A percentile compares a stretch with the other conserved stretches of the same genome.
Conservation (phyloP, 2,329 filamentous ascomycete species). For the Graphilbum sp. region DNA sequence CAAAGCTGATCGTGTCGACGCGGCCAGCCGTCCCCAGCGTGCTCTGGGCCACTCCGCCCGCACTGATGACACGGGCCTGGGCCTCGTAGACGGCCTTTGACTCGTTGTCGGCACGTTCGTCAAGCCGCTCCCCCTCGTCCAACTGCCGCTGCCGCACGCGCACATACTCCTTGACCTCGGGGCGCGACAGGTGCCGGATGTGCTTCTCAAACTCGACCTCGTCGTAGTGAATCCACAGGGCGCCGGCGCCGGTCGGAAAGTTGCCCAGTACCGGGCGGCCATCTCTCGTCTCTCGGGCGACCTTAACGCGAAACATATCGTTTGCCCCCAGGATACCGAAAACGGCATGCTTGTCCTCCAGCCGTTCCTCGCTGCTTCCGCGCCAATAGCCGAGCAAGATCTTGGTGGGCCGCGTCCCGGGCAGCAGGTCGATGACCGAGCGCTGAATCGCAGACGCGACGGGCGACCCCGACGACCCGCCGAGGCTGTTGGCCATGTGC, state of each 20-base stretch:
- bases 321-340: slow-evolving; percentile 46
- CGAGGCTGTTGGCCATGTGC: not conserved
- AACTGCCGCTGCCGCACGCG: slow-evolving; percentile 43
- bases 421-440: slow-evolving; percentile 23
- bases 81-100: slow-evolving; percentile 33
- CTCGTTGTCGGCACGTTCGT: slow-evolving; percentile 33
- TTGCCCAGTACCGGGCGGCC: slow-evolving; percentile 41
- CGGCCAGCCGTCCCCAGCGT: slow-evolving; percentile 9
- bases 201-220: slow-evolving; percentile 43
- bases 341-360: slow-evolving; percentile 41
- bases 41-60: slow-evolving; percentile 9
- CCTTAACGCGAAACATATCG: slow-evolving; percentile 49
- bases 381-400: slow-evolving; percentile 45
- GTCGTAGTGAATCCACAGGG: slow-evolving; percentile 46
- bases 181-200: slow-evolving; percentile 29
- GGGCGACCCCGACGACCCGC: slow-evolving; percentile 4
- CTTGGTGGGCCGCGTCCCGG: slow-evolving; percentile 36
- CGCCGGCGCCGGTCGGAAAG: slow-evolving; percentile 42
- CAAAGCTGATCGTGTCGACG: slow-evolving; percentile 9
- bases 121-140: slow-evolving; percentile 32
- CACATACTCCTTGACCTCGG: slow-evolving; percentile 47
- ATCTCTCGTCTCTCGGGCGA: slow-evolving; percentile 42
- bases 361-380: slow-evolving; percentile 29
- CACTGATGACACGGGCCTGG: slow-evolving; percentile 15
- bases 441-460: slow-evolving; percentile 8